phyloP scores from a whole-genome alignment of 1,284 basidiomycete species.

The Leccinum huronense region DNA sequence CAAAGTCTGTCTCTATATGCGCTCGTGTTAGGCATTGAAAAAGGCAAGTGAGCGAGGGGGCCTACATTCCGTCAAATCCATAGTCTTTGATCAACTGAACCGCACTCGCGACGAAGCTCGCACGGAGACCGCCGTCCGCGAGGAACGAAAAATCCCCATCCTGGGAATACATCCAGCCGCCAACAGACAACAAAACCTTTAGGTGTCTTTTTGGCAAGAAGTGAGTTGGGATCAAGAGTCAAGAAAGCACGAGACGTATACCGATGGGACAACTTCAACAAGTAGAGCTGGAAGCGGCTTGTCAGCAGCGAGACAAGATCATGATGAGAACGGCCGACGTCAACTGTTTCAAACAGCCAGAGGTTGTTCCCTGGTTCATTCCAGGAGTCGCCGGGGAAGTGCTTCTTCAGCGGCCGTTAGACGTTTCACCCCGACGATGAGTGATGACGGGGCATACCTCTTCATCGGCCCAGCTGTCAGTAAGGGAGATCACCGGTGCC shows the following conservation, averaged over 20 bases:
- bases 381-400: slow-evolving; percentile 63
- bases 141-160: slow-evolving; percentile 65
- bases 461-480: slow-evolving; percentile 82
- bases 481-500: slow-evolving; percentile 69
- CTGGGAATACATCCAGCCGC: slow-evolving; percentile 75
- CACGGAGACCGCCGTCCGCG: slow-evolving; percentile 51
- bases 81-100: slow-evolving; percentile 81
- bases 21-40: neutral
- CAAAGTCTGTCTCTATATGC: slow-evolving; percentile 63
- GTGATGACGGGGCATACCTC: slow-evolving; percentile 49
- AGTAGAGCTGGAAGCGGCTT: slow-evolving; percentile 40
- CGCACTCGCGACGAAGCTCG: slow-evolving; percentile 69
- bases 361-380: slow-evolving; percentile 68
- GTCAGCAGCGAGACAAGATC: slow-evolving; percentile 1
- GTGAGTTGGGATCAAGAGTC: slow-evolving; percentile 2
- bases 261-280: slow-evolving; percentile 62
- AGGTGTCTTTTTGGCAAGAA: slow-evolving; percentile 52
- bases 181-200: slow-evolving; percentile 76
- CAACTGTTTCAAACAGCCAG: slow-evolving; percentile 86
- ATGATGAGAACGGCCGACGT: slow-evolving; percentile 35
- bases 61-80: slow-evolving; percentile 83
- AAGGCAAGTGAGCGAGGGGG: slow-evolving; percentile 3
- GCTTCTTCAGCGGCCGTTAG: slow-evolving; percentile 48
- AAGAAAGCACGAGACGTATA: slow-evolving; percentile 1
- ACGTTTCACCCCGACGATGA: neutral